phyloP scores from a whole-genome alignment of 139 green algal species.

The Chlorella vulgaris region DNA sequence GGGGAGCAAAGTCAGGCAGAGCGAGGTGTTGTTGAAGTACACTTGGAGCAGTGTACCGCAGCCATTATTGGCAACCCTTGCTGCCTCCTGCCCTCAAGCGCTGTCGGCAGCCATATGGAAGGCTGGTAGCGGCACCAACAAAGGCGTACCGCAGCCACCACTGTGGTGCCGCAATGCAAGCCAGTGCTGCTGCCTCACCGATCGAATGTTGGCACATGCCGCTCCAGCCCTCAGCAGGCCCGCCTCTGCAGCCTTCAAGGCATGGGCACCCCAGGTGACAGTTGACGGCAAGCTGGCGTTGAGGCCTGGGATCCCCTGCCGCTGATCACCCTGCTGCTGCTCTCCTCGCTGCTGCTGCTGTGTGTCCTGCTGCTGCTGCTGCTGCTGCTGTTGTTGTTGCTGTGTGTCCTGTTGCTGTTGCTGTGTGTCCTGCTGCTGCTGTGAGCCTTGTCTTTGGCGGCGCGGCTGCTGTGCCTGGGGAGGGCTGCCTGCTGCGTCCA shows the following conservation, averaged over 20 bases:
- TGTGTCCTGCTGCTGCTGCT: not conserved
- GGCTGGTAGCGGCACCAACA: too few relatives aligned
- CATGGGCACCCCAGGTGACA: too few relatives aligned
- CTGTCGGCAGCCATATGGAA: too few relatives aligned
- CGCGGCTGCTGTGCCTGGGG: not conserved
- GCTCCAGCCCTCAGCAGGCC: too few relatives aligned
- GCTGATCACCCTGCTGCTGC: not conserved
- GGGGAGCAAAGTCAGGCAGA: not conserved
- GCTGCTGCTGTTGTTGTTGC: not conserved
- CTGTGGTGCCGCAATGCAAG: too few relatives aligned
- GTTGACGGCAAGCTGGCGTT: not conserved
- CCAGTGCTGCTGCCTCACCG: too few relatives aligned
- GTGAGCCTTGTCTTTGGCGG: not conserved
- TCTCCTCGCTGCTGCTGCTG: not conserved
- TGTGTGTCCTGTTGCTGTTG: not conserved
- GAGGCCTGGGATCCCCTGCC: not conserved
- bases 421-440: not conserved
- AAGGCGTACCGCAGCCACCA: too few relatives aligned
- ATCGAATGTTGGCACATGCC: too few relatives aligned
- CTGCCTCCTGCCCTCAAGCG: too few relatives aligned
- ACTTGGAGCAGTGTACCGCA: not conserved
- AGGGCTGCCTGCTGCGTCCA: not conserved
- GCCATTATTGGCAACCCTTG: too few relatives aligned
- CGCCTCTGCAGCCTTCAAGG: not conserved
- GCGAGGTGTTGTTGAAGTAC: not conserved